A percentile compares a stretch with the other conserved stretches of the same genome.
Evolutionary conservation across 345 rosid genomes (phyloP).

Genomic region (Dovyalis caffra): DNA sequence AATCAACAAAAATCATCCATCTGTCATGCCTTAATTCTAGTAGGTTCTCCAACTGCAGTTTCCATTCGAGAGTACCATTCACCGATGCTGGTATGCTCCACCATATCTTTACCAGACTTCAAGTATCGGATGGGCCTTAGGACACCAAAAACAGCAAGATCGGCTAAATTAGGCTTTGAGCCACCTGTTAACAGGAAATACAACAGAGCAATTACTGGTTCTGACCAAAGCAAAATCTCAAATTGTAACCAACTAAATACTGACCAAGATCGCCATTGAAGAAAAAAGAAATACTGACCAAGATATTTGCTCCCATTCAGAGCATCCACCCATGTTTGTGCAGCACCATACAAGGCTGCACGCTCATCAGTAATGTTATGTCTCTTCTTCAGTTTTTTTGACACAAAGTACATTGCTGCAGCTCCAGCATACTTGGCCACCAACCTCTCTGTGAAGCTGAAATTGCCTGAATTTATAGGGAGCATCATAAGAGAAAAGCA

Average conservation of each 20-base stretch:
- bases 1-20: background rate
- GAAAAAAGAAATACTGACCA: constrained; percentile 36
- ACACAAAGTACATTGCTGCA: constrained; percentile 85
- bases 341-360: constrained; percentile 80
- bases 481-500: background rate
- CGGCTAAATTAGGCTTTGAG: constrained; percentile 78
- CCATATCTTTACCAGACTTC: constrained; percentile 84
- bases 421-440: constrained; percentile 88
- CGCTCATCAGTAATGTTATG: constrained; percentile 90
- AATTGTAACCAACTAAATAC: background rate
- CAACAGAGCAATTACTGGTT: background rate
- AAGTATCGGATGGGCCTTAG: constrained; percentile 86
- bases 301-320: constrained; percentile 66
- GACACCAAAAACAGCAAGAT: constrained; percentile 87
- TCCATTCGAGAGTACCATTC: constrained; percentile 87
- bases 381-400: constrained; percentile 88
- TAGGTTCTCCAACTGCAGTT: constrained; percentile 60
- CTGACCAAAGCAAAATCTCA: background rate
- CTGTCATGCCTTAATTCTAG: constrained; percentile 41
- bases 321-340: constrained; percentile 90
- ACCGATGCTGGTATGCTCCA: constrained; percentile 76
- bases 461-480: constrained; percentile 58
- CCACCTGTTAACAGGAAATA: constrained; percentile 51
- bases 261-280: background rate
- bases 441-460: constrained; percentile 76